Evolutionary conservation across 176 grass and related monocot species (phyloP).

Genomic region (Avena sativa): DNA sequence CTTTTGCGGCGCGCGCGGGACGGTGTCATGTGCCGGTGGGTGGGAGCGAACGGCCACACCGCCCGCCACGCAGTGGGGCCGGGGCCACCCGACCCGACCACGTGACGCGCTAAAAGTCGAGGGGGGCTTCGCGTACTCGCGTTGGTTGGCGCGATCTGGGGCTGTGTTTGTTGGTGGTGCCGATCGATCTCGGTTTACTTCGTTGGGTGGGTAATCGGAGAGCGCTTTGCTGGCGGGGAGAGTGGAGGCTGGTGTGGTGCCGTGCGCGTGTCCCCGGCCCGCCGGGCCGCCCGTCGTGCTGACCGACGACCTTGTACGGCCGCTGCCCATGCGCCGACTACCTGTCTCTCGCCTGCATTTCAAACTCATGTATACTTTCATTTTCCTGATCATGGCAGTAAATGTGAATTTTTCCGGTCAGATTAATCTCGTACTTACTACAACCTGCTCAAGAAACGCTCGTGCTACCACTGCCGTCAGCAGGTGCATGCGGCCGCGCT

Average conservation of each 20-base stretch:
- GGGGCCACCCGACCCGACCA: slow-evolving; percentile 1
- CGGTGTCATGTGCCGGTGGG: slow-evolving; percentile 12
- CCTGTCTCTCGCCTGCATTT: neutral
- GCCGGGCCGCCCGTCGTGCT: neutral
- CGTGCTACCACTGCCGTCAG: neutral
- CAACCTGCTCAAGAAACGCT: no score
- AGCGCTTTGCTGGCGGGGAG: neutral
- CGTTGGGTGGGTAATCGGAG: neutral
- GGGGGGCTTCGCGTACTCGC: neutral
- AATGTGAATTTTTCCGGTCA: neutral
- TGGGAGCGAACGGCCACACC: neutral
- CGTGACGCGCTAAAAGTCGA: slow-evolving; percentile 46
- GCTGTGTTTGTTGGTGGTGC: neutral
- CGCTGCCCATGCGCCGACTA: slow-evolving; percentile 31
- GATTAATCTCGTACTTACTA: no score
- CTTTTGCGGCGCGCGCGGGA: slow-evolving; percentile 16
- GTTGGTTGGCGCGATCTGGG: neutral
- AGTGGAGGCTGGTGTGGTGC: slow-evolving; percentile 48
- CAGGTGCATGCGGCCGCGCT: no score
- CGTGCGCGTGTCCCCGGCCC: slow-evolving; percentile 29
- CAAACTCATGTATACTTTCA: neutral
- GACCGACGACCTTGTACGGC: neutral
- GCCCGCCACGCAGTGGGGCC: neutral
- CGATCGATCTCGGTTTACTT: neutral
- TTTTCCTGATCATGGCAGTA: neutral